Evolutionary conservation across 495 filamentous ascomycete genomes (phyloP).

Genomic region (Penicillium pancosmium): DNA sequence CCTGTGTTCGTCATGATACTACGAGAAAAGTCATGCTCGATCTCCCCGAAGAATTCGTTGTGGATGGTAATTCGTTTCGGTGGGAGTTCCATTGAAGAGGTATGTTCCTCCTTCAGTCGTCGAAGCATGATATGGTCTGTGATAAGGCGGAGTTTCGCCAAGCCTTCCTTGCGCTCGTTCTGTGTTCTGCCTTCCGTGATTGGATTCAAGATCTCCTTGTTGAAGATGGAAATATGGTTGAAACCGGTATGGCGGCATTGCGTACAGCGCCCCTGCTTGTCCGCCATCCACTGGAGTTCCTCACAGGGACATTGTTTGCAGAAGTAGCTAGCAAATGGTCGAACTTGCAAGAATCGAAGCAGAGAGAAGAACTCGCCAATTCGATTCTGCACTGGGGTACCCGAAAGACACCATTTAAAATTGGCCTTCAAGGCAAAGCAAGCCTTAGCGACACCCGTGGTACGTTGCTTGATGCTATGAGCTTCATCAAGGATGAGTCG

Average conservation of each 20-base stretch:
- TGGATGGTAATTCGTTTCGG: constrained; percentile 90
- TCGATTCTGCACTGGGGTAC: constrained; percentile 92
- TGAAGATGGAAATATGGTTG: constrained; percentile 92
- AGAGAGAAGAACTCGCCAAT: constrained; percentile 98
- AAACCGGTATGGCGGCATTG: constrained; percentile 70
- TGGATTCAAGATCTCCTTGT: constrained; percentile 90
- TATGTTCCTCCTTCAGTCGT: constrained; percentile 88
- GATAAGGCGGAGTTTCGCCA: constrained; percentile 80
- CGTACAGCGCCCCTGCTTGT: constrained; percentile 66
- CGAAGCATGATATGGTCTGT: constrained; percentile 93
- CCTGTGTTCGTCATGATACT: constrained; percentile 91
- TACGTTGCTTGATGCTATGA: constrained; percentile 90
- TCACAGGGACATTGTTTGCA: constrained; percentile 83
- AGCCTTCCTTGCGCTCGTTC: constrained; percentile 61
- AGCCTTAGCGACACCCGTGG: constrained; percentile 87
- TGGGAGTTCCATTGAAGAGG: constrained; percentile 89
- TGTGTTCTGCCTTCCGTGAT: constrained; percentile 58
- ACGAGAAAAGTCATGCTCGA: constrained; percentile 90
- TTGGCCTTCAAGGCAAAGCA: constrained; percentile 85
- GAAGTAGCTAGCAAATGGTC: constrained; percentile 89
- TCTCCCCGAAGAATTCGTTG: constrained; percentile 93
- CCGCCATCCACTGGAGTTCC: constrained; percentile 79
- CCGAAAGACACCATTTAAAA: constrained; percentile 94
- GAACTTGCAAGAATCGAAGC: constrained; percentile 83
- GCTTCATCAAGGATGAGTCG: constrained; percentile 94